These are phyloP conservation scores for Heritiera littoralis DNA, from an alignment of 345 rosid species.

Conservation along the genomic window DNA sequence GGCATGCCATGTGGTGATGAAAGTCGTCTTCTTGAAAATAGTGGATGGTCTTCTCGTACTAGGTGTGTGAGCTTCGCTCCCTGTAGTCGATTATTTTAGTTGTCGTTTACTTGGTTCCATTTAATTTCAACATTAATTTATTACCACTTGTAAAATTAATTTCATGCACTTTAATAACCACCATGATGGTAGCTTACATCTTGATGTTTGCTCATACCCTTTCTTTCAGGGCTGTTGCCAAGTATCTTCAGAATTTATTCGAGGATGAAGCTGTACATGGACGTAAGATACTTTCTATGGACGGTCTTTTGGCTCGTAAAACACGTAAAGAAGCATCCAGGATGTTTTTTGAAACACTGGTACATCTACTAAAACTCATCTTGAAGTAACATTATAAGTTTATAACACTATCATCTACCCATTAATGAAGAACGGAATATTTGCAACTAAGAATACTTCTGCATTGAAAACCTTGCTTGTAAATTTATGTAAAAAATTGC, in stretches of 20 bases:
- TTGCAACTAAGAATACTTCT: background rate
- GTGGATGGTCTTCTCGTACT: conserved; percentile 99
- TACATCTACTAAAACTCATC: conserved; percentile 38
- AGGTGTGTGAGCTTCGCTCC: conserved; percentile 49
- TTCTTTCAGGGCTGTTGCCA: conserved; percentile 82
- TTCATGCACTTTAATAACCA: background rate
- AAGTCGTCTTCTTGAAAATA: conserved; percentile 69
- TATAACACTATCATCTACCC: background rate
- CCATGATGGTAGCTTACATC: background rate
- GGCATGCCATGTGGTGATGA: conserved; percentile 57
- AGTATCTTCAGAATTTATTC: conserved; percentile 75
- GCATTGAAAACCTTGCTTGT: background rate
- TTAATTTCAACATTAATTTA: background rate
- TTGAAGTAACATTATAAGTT: background rate
- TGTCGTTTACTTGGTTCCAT: background rate
- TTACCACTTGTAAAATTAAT: background rate
- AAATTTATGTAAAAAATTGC: background rate
- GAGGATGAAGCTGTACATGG: conserved; percentile 66
- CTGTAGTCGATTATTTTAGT: background rate
- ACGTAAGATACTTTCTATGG: conserved; percentile 56
- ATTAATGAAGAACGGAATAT: background rate
- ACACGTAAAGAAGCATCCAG: conserved; percentile 98
- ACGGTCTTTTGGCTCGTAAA: conserved; percentile 76
- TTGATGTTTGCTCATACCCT: conserved; percentile 15
- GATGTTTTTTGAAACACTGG: conserved; percentile 98